phyloP scores from a whole-genome alignment of 2,329 filamentous ascomycete species.

The Curvularia hawaiiensis region DNA sequence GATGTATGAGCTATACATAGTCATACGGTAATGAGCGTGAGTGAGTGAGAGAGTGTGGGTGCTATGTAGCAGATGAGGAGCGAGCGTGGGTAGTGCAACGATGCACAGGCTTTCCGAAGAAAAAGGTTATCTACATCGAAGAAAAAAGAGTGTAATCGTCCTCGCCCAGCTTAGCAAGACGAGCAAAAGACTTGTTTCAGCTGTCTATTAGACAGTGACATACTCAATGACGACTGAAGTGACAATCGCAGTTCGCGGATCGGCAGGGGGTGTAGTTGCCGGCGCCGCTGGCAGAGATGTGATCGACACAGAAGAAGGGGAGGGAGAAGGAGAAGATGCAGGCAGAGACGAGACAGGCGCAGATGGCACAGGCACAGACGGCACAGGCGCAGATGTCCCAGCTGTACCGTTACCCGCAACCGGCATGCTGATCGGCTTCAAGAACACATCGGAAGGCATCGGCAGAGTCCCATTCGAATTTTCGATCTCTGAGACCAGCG shows the following conservation, averaged over 20 bases:
- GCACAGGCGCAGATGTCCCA: not conserved
- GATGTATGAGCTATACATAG: not conserved
- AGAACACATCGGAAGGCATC: not conserved
- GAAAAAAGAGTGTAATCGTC: not conserved
- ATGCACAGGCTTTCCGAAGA: not conserved
- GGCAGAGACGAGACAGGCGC: not conserved
- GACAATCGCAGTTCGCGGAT: conserved; percentile 18
- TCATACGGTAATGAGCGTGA: not conserved
- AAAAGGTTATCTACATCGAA: not conserved
- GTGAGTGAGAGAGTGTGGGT: not conserved
- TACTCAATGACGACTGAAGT: conserved; percentile 26
- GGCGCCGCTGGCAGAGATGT: not conserved
- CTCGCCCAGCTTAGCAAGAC: not conserved
- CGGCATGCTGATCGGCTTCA: conserved; percentile 14
- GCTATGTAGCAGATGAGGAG: not conserved
- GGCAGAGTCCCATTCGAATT: not conserved
- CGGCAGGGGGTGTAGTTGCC: conserved; percentile 9
- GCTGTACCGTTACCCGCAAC: conserved; percentile 14
- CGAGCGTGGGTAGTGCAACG: conserved; percentile 5
- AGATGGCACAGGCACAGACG: not conserved
- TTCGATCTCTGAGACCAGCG: conserved; percentile 4
- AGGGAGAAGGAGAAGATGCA: not conserved
- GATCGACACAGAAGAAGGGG: not conserved
- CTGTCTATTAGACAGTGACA: conserved; percentile 14
- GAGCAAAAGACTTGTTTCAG: not conserved